phyloP scores from a whole-genome alignment of 2,329 filamentous ascomycete species.

The Orbilia oligospora region DNA sequence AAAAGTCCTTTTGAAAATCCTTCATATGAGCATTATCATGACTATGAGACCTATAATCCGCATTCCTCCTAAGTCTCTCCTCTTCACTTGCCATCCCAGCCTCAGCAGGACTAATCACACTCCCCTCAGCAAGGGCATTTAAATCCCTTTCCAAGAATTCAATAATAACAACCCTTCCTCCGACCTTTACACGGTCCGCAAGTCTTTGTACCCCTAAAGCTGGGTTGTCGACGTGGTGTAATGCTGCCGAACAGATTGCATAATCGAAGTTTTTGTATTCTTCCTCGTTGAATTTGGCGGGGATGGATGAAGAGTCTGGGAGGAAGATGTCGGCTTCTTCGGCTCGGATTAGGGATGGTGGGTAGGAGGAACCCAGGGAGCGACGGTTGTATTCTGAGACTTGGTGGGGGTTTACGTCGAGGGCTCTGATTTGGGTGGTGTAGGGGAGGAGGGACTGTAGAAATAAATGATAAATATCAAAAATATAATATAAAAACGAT shows the following conservation, averaged over 20 bases:
- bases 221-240: slow-evolving; percentile 54
- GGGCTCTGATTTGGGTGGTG: slow-evolving; percentile 32
- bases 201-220: slow-evolving; percentile 19
- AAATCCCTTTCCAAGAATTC: slow-evolving; percentile 37
- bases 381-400: slow-evolving; percentile 56
- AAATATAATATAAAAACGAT: slow-evolving; percentile 4
- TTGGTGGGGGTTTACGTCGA: slow-evolving; percentile 57
- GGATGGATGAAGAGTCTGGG: neutral
- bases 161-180: slow-evolving; percentile 41
- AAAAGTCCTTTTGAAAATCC: slow-evolving; percentile 2
- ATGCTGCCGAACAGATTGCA: slow-evolving; percentile 41
- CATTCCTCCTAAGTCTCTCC: slow-evolving; percentile 40
- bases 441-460: slow-evolving; percentile 42
- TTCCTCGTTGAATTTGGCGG: slow-evolving; percentile 9
- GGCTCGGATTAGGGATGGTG: slow-evolving; percentile 32
- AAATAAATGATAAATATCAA: neutral
- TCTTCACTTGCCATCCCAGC: neutral
- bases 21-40: slow-evolving; percentile 51
- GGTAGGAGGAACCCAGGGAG: slow-evolving; percentile 18
- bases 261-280: slow-evolving; percentile 51
- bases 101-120: neutral
- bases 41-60: slow-evolving; percentile 45
- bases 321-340: slow-evolving; percentile 36
- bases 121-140: neutral
- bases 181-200: slow-evolving; percentile 29